phyloP scores from a whole-genome alignment of 257 asterid species.

The Solanum arcanum region DNA sequence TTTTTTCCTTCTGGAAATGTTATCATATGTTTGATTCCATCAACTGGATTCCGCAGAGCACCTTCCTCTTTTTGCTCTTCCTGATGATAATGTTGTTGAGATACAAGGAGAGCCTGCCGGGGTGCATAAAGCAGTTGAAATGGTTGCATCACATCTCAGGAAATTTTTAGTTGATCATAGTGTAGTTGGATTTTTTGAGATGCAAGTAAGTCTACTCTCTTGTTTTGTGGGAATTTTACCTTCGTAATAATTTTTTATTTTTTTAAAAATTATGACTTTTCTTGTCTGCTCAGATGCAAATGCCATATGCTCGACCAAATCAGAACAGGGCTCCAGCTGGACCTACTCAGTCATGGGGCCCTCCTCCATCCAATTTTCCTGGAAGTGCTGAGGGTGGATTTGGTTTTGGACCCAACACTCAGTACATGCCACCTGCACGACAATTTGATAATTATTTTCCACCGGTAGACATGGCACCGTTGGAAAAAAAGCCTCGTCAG shows the following conservation, averaged over 20 bases:
- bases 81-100: slow-evolving; percentile 88
- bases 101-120: slow-evolving; percentile 78
- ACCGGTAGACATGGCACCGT: slow-evolving; percentile 1
- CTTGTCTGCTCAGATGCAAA: slow-evolving; percentile 6
- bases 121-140: slow-evolving; percentile 68
- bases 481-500: slow-evolving; percentile 6
- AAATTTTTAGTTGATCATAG: slow-evolving; percentile 84
- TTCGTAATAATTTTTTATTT: neutral
- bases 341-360: neutral
- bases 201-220: slow-evolving; percentile 43
- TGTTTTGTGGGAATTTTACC: neutral
- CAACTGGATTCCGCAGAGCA: slow-evolving; percentile 37
- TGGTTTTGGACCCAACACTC: slow-evolving; percentile 2
- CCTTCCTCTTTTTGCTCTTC: slow-evolving; percentile 70
- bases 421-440: slow-evolving; percentile 4
- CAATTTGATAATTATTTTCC: slow-evolving; percentile 4
- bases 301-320: slow-evolving; percentile 4
- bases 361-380: slow-evolving; percentile 4
- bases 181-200: slow-evolving; percentile 63
- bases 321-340: slow-evolving; percentile 8
- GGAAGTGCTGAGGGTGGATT: slow-evolving; percentile 1
- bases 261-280: neutral
- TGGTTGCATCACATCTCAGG: slow-evolving; percentile 71
- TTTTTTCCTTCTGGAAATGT: neutral
- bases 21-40: neutral